Base-by-base conservation (phyloP, 768 basidiomycete genomes). In the Dioszegia crocea region DNA sequence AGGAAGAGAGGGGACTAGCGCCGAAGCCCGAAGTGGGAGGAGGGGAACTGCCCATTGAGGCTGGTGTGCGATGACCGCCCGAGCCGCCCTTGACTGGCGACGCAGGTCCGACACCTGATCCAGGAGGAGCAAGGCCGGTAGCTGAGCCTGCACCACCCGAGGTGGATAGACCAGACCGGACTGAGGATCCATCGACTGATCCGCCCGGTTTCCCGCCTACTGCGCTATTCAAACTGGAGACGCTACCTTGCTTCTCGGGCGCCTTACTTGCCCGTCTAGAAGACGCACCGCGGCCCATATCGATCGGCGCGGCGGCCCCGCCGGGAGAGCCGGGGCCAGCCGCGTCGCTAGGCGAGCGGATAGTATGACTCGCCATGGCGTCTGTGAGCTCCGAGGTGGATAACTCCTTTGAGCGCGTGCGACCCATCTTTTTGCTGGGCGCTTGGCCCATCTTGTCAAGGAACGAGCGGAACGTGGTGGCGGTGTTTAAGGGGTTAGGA, bases 41-140 rank as follows among this genome's bases (percentile, higher is more conserved):
- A 60, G 63, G 63, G 14, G 60, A 69, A 62, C 91, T 84, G 2
- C 93, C 91, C 19, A 92, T 90, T 43, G 88, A 70, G 0, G 91
- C 88, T 59, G 94, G 81, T 11, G 81, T 73, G 51, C 82, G 80
- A 30, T 48, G 8, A 4, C 11, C 47, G 8, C 27, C 47, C n/a
- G 26, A 10, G 30, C 27, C 26, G 24, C 26, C 29, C 29, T 48
- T 48, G 47, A 29, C 83, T 84, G 77, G 84, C 86, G 64, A 79
- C 12, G 48, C 21, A 2, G 47, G 24, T 4, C 31, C 46, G 3
- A 24, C n/a, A 31, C 21, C 59, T 14, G 45, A 17, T 46, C 30
- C 40, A 27, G 40, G 11, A 16, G 58, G 31, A 17, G 29, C 12
- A 10, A 38, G 26, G 21, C 36, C 36, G 17, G 3, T 11, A 29